Conservation (phyloP, 192 early-diverging fungal species). For the Backusella macrospora region DNA sequence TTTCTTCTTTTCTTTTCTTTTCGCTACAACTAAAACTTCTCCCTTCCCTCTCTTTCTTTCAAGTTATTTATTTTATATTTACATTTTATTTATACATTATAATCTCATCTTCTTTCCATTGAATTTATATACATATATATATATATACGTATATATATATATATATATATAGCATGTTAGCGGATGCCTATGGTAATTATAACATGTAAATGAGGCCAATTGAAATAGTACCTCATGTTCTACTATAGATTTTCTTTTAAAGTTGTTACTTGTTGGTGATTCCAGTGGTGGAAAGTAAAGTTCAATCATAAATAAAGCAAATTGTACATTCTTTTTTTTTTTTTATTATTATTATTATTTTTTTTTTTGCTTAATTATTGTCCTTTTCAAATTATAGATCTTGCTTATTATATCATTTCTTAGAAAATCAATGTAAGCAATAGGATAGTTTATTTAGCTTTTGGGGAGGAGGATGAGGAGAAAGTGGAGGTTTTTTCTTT, state of each 20-base stretch:
- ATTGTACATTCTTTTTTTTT: too few species aligned
- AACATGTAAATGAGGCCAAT: not conserved
- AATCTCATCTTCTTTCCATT: not conserved
- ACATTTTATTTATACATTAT: not conserved
- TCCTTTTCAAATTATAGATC: slow-evolving; percentile 40
- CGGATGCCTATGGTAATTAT: slow-evolving; percentile 41
- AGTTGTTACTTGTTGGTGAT: slow-evolving; percentile 63
- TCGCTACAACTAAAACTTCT: not conserved
- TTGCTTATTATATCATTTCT: slow-evolving; percentile 61
- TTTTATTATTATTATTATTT: too few species aligned
- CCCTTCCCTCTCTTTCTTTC: not conserved
- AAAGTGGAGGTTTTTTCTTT: too few species aligned
- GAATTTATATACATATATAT: not conserved
- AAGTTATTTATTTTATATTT: not conserved
- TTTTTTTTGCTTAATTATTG: slow-evolving; percentile 3
- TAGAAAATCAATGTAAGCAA: slow-evolving; percentile 56
- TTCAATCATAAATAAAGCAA: not conserved
- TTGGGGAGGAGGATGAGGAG: not conserved
- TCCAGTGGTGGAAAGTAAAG: slow-evolving; percentile 62
- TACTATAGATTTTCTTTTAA: slow-evolving; percentile 51
- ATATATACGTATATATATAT: not conserved
- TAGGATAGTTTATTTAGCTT: not conserved
- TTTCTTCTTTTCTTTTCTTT: too few species aligned
- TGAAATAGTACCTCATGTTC: not conserved
- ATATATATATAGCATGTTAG: slow-evolving; percentile 30